Evolutionary conservation across 305 asterid species (phyloP), one percentile per base, ranked within the genome.

Genomic region (Fraxinus paxiana): DNA sequence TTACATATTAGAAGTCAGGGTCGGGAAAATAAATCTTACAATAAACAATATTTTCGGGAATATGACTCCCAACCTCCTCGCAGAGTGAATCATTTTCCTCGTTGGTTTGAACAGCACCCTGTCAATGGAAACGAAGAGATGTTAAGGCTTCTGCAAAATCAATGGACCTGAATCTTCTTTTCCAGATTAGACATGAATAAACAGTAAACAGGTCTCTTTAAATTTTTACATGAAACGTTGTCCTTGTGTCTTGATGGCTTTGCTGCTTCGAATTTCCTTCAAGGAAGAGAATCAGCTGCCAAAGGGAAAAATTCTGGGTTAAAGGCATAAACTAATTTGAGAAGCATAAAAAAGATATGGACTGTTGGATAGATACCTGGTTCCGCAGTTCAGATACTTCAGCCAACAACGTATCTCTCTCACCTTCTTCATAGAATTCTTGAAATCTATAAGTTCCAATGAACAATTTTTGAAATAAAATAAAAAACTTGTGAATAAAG

Each of bases 351-450:
- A 78, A 31, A 74, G 71, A 74, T 10, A 78, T 12, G 63, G 34
- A 54, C 28, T 31, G 37, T 85, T 65, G 82, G 72, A 38, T 77
- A 59, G 65, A 35, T 87, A 93, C 98, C 94, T 94, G 97, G 81
- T 94, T 90, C 81, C 97, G 91, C 84, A 93, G 88, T 80, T 89
- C 94, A 81, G 95, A 89, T 73, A 94, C 88, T 90, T 96, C 99
- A 72, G 83, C 87, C 88, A 93, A 86, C 86, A 96, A 76, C 86
- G 90, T 85, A 79, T 94, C 97, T 83, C 92, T 92, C 91, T 96
- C 99, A 75, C 98, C 99, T 89, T 96, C 99, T 85, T 87, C 98
- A 85, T 96, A 96, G 34, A 96, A 94, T 80, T 96, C 99, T 87
- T 96, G 98, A 87, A 86, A 96, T 83, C 99, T 96, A 82, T 51